A percentile compares a stretch with the other conserved stretches of the same genome.
Conservation (phyloP, 345 rosid genomes). For the Adansonia digitata region DNA sequence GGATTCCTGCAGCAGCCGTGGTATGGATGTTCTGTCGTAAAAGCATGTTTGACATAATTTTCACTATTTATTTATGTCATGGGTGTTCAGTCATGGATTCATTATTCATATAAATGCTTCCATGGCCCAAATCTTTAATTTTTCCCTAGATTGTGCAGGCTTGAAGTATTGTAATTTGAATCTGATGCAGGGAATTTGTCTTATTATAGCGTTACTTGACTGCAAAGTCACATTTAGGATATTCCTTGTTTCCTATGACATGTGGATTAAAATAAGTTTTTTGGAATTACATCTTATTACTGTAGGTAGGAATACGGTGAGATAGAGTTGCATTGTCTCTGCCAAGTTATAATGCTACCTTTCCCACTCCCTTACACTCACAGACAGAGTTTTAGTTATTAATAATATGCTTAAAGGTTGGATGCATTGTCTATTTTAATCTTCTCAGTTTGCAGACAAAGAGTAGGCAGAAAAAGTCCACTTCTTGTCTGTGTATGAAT, state of each 20-base stretch:
- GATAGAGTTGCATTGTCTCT: background rate
- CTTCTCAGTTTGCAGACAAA: background rate
- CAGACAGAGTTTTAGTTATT: background rate
- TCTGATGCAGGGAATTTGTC: background rate
- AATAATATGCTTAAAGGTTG: background rate
- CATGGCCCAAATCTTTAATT: background rate
- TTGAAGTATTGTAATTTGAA: background rate
- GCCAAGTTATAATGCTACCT: background rate
- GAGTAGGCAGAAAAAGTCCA: background rate
- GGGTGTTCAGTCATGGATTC: background rate
- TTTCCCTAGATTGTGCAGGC: background rate
- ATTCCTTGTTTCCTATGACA: background rate
- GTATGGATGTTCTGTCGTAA: constrained; percentile 26
- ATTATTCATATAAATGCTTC: background rate
- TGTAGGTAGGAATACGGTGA: background rate
- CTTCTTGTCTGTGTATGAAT: background rate
- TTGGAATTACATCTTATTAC: background rate
- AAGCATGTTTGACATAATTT: background rate
- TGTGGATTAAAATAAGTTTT: background rate
- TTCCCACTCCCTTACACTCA: background rate
- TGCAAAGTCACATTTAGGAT: background rate
- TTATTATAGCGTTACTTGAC: background rate
- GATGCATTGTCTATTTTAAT: background rate
- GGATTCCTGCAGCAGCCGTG: constrained; percentile 96
- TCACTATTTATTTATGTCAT: background rate